phyloP scores from a whole-genome alignment of 306 rosid genomes.

The Heteromeles arbutifolia region DNA sequence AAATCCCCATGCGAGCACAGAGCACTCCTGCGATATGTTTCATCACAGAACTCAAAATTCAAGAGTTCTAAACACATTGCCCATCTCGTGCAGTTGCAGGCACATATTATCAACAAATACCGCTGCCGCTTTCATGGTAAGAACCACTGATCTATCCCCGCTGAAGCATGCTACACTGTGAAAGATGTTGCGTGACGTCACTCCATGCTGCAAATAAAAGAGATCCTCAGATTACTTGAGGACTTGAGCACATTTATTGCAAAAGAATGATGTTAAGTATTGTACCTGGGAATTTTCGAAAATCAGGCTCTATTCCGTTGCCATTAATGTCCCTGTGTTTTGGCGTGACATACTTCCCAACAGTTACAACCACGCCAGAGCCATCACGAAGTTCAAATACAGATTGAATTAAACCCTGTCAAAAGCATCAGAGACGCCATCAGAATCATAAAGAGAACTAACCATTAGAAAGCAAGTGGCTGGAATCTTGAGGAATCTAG shows the following conservation, averaged over 20 bases:
- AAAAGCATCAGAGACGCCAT: slow-evolving; percentile 15
- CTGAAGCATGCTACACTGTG: slow-evolving; percentile 46
- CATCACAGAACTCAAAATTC: not conserved
- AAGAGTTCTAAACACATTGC: not conserved
- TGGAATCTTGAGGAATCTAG: not conserved
- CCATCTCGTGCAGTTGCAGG: not conserved
- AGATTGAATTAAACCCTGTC: slow-evolving; percentile 88
- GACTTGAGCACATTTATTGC: not conserved
- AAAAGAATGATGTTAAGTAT: not conserved
- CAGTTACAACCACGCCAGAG: slow-evolving; percentile 91
- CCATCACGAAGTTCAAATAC: slow-evolving; percentile 91
- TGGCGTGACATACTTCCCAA: slow-evolving; percentile 94
- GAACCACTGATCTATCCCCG: slow-evolving; percentile 40
- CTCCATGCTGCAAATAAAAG: slow-evolving; percentile 55
- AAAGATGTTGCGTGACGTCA: slow-evolving; percentile 57
- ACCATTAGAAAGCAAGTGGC: not conserved
- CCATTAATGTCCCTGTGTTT: slow-evolving; percentile 84
- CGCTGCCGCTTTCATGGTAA: not conserved
- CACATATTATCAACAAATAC: too few relatives aligned
- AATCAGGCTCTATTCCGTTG: slow-evolving; percentile 89
- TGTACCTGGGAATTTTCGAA: slow-evolving; percentile 74
- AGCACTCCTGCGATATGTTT: not conserved
- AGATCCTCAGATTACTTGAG: slow-evolving; percentile 17
- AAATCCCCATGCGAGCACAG: not conserved
- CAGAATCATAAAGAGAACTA: slow-evolving; percentile 10